Base-by-base conservation (phyloP, 805 yeast genomes). In the Scheffersomyces amazonensis region DNA sequence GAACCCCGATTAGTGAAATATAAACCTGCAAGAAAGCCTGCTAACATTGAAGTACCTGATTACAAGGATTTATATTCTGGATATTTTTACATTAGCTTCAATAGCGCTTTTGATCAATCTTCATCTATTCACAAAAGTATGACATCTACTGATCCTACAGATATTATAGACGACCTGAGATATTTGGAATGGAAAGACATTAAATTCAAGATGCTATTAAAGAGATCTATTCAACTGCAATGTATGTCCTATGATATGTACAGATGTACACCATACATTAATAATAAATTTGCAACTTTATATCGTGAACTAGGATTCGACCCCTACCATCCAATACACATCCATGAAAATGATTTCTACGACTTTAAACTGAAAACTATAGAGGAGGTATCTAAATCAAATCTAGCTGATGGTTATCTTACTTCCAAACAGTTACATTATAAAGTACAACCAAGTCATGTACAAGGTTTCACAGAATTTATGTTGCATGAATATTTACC, bases 281-380 rank as follows among this genome's bases (percentile, higher is more conserved):
- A 34, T 9, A 36, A 31, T 11, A 19, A 18, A 6, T 11, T 43
- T n/a, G 37, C 31, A 17, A 20, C 23, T 5, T 24, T 27, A 8
- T 13, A 27, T 15, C 6, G 5, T 13, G 7, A 7, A 27, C 5
- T 13, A 5, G 33, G 25, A 11, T 21, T 42, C 7, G 16, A 27
- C 21, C 12, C 16, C 11, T 25, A 23, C 18, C 32, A 36, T 17
- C 5, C 13, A 5, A 33, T 42, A 32, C 17, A 23, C 5, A 46
- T 48, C 25, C 43, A 46, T 31, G 47, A 46, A 25, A 27, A 37
- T 13, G 52, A 48, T 32, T 48, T 42, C 32, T 12, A 22, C 12
- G 47, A 46, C 34, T 48, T 32, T 30, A 19, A 27, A 31, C 52
- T 48, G 52, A 12, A 24, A 7, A 11, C 12, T 6, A 24, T 24